phyloP scores from a whole-genome alignment of 257 asterid species.

The Leonotis leonurus region DNA sequence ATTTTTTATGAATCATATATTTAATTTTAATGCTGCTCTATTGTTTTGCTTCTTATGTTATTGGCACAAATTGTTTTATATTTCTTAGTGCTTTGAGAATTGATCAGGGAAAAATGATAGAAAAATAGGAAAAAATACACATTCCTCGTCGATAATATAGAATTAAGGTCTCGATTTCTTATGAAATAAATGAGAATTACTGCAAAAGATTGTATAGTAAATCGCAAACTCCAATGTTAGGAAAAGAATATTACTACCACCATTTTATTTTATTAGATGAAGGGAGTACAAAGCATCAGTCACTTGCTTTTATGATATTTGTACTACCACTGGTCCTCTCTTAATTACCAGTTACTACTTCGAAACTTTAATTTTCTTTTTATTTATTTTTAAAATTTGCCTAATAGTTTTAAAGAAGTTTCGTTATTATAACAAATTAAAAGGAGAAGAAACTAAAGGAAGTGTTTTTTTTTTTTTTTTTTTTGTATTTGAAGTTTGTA shows the following conservation, averaged over 20 bases:
- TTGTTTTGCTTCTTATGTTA: background rate
- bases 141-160: background rate
- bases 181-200: constrained; percentile 2
- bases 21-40: background rate
- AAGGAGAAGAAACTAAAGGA: background rate
- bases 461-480: too few species aligned
- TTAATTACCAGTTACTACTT: background rate
- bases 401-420: too few species aligned
- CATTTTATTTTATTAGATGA: too few species aligned
- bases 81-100: too few species aligned
- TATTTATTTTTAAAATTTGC: background rate
- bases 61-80: background rate
- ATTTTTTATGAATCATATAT: background rate
- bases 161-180: background rate
- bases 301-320: constrained; percentile 13
- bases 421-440: too few species aligned
- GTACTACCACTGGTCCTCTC: constrained; percentile 4
- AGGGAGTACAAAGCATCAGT: background rate
- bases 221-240: constrained; percentile 1
- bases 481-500: background rate
- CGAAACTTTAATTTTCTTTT: background rate
- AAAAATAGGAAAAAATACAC: background rate
- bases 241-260: too few species aligned
- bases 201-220: background rate
- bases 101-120: too few species aligned